phyloP scores from a whole-genome alignment of 176 grass and related monocot genomes.

The Lolium rigidum region DNA sequence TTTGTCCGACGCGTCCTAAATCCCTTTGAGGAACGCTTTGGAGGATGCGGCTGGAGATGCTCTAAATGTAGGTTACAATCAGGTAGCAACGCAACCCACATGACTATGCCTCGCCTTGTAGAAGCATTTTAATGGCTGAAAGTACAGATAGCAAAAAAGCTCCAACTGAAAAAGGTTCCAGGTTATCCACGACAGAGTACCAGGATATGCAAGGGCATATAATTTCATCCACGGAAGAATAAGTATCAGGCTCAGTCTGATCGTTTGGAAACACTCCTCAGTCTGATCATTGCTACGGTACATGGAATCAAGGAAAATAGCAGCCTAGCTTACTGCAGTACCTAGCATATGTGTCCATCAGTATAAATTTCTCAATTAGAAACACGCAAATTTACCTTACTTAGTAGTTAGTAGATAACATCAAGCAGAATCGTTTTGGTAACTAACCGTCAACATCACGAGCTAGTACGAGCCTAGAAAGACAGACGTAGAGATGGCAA shows the following conservation, averaged over 20 bases:
- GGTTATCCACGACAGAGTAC: neutral
- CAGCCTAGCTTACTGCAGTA: neutral
- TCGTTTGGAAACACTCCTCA: no score
- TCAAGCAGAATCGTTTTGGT: neutral
- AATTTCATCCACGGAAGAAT: neutral
- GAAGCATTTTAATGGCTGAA: constrained; percentile 8
- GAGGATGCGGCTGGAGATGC: no score
- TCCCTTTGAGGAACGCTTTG: no score
- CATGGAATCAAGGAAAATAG: neutral
- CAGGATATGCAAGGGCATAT: neutral
- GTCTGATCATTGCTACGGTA: neutral
- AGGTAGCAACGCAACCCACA: neutral
- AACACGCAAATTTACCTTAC: neutral
- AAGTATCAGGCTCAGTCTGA: neutral
- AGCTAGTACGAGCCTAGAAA: neutral
- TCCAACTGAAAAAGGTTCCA: neutral
- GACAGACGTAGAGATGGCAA: no score
- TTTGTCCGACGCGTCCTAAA: no score
- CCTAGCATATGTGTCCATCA: no score
- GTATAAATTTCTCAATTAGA: neutral
- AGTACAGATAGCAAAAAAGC: neutral
- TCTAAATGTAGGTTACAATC: no score
- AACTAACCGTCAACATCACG: neutral
- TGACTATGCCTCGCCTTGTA: neutral
- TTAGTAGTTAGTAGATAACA: no score